Conservation (phyloP, 202 grass and related monocot species). For the Panicum virgatum region DNA sequence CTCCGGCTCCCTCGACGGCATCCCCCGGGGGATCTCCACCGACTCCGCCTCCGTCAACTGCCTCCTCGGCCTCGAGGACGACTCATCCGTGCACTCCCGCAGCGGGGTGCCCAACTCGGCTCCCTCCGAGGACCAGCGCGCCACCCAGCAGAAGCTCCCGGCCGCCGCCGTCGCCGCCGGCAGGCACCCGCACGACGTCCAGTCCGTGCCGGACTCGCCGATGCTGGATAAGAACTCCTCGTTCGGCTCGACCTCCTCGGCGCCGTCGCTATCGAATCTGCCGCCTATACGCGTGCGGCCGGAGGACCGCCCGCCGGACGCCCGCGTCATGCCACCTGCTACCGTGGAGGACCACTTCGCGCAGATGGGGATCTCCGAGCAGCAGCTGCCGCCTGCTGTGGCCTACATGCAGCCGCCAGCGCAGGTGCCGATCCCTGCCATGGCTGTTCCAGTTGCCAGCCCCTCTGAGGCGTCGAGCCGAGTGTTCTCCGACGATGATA, state of each 20-base stretch:
- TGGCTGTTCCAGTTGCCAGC: slow-evolving; percentile 31
- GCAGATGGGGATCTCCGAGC: slow-evolving; percentile 62
- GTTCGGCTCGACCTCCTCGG: slow-evolving; percentile 78
- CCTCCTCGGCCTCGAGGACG: slow-evolving; percentile 94
- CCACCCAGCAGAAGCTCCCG: slow-evolving; percentile 50
- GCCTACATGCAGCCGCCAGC: slow-evolving; percentile 47
- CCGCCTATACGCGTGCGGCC: slow-evolving; percentile 81
- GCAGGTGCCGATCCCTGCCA: slow-evolving; percentile 41
- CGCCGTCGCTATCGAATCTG: slow-evolving; percentile 90
- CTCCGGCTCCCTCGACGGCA: slow-evolving; percentile 64
- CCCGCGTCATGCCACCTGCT: slow-evolving; percentile 22
- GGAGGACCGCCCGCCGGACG: slow-evolving; percentile 56
- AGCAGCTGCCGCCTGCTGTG: slow-evolving; percentile 23
- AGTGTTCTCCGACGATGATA: slow-evolving; percentile 74
- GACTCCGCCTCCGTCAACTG: slow-evolving; percentile 96
- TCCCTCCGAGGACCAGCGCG: slow-evolving; percentile 37
- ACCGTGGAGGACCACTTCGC: slow-evolving; percentile 78
- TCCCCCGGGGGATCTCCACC: slow-evolving; percentile 74
- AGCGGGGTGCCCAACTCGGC: slow-evolving; percentile 36
- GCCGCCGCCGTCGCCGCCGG: slow-evolving; percentile 15
- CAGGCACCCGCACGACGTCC: slow-evolving; percentile 68
- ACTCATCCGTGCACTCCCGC: slow-evolving; percentile 78
- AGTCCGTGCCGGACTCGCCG: slow-evolving; percentile 88
- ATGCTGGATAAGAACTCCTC: slow-evolving; percentile 93
- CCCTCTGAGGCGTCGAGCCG: slow-evolving; percentile 61